phyloP scores from a whole-genome alignment of 306 rosid genomes.

The Trichosanthes truncata region DNA sequence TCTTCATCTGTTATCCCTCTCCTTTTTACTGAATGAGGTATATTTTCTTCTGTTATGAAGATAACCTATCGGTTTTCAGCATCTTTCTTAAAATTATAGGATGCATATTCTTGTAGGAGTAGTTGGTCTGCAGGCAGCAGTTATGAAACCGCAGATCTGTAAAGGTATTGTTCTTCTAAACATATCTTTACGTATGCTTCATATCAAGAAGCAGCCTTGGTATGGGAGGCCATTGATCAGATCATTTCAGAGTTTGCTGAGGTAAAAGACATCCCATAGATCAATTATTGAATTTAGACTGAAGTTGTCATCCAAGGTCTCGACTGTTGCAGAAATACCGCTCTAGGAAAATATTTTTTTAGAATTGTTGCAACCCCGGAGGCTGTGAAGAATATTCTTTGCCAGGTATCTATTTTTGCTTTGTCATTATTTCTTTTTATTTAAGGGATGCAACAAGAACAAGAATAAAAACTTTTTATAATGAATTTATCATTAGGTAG shows the following conservation, averaged over 20 bases:
- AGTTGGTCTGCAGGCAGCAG: constrained; percentile 97
- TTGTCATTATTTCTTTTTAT: background rate
- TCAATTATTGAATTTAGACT: constrained; percentile 12
- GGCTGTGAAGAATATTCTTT: constrained; percentile 66
- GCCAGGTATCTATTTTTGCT: constrained; percentile 50
- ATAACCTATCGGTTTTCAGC: background rate
- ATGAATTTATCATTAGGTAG: background rate
- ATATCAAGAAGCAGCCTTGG: constrained; percentile 94
- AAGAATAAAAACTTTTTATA: background rate
- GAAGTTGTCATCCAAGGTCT: constrained; percentile 13
- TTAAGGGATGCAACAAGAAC: background rate
- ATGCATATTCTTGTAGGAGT: constrained; percentile 44
- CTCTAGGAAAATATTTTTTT: constrained; percentile 58
- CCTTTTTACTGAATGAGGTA: background rate
- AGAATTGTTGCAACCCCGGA: constrained; percentile 62
- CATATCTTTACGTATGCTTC: constrained; percentile 89
- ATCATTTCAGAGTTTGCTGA: constrained; percentile 77
- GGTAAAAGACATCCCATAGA: constrained; percentile 30
- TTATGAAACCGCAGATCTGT: constrained; percentile 56
- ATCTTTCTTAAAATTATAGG: background rate
- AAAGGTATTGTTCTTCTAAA: constrained; percentile 67
- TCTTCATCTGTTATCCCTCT: background rate
- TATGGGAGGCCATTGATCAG: constrained; percentile 67
- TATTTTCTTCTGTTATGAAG: background rate
- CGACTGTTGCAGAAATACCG: constrained; percentile 58